Evolutionary conservation across 75 land plant genomes (phyloP).

Genomic region (Larix kaempferi): DNA sequence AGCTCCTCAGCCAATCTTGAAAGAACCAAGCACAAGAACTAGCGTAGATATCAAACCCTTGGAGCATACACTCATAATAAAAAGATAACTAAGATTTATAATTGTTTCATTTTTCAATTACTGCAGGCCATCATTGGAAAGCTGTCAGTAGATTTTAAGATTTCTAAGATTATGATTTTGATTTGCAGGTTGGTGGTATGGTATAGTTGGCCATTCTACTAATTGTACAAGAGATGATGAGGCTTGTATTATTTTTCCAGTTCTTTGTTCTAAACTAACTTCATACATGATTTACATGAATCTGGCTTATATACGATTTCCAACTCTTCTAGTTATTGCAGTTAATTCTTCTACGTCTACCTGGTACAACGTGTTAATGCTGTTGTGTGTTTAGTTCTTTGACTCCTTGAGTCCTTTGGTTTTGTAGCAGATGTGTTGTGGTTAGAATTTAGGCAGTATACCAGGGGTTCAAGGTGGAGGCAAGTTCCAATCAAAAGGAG

Average conservation of each 20-base stretch:
- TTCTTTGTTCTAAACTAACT: neutral
- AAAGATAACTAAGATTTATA: neutral
- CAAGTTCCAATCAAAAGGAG: slow-evolving; percentile 8
- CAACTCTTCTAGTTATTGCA: neutral
- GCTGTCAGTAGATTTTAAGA: neutral
- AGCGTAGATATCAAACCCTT: neutral
- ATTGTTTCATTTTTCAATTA: neutral
- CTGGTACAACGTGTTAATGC: too few relatives aligned
- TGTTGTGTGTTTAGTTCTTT: neutral
- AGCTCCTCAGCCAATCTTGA: neutral
- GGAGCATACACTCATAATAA: neutral
- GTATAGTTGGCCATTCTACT: slow-evolving; percentile 13
- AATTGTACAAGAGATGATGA: slow-evolving; percentile 3
- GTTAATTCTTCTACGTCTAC: neutral
- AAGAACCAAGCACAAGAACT: neutral
- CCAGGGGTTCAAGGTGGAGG: slow-evolving; percentile 14
- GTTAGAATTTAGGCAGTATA: slow-evolving; percentile 10
- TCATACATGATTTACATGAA: neutral
- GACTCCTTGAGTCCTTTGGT: neutral
- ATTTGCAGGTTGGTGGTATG: slow-evolving; percentile 26
- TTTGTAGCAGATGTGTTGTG: slow-evolving; percentile 6
- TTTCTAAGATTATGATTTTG: neutral
- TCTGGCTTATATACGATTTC: neutral
- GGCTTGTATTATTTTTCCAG: slow-evolving; percentile 3
- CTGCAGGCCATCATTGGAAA: neutral